Percentiles rank a stretch among this genome's conserved stretches.
phyloP scores from a whole-genome alignment of 495 filamentous ascomycete species.

The Hypoxylon lenormandii region DNA sequence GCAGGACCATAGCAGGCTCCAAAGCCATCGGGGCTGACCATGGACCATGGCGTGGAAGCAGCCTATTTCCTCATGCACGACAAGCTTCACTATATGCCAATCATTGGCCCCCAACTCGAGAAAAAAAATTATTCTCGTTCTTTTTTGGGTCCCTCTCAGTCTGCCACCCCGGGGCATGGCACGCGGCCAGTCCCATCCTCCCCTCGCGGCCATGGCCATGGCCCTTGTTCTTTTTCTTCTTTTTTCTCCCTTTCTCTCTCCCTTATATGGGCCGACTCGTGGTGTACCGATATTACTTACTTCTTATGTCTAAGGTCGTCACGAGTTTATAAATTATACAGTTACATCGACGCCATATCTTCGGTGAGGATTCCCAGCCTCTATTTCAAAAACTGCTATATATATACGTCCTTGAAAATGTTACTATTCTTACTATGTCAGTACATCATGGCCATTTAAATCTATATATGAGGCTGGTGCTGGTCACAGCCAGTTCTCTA shows the following conservation, averaged over 20 bases:
- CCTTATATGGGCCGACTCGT: slow-evolving; percentile 23
- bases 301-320: not conserved
- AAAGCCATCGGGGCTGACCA: slow-evolving; percentile 37
- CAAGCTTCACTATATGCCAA: slow-evolving; percentile 39
- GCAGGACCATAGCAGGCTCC: slow-evolving; percentile 45
- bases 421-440: slow-evolving; percentile 16
- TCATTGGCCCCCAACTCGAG: slow-evolving; percentile 43
- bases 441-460: slow-evolving; percentile 4
- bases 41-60: slow-evolving; percentile 36
- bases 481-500: not conserved
- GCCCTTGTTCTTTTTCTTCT: slow-evolving; percentile 6
- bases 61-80: slow-evolving; percentile 48
- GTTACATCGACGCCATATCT: slow-evolving; percentile 15
- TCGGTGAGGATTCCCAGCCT: slow-evolving; percentile 31
- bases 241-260: not conserved
- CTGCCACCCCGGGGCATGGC: slow-evolving; percentile 36
- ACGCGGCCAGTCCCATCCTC: slow-evolving; percentile 34
- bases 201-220: slow-evolving; percentile 34
- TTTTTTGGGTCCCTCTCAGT: slow-evolving; percentile 23
- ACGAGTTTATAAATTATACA: slow-evolving; percentile 18
- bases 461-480: slow-evolving; percentile 5
- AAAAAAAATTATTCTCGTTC: too few relatives aligned
- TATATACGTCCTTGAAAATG: not conserved
- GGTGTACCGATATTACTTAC: slow-evolving; percentile 32
- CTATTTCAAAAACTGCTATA: not conserved